phyloP scores from a whole-genome alignment of 1,139 yeast genomes.

The Nadsonia commutata region DNA sequence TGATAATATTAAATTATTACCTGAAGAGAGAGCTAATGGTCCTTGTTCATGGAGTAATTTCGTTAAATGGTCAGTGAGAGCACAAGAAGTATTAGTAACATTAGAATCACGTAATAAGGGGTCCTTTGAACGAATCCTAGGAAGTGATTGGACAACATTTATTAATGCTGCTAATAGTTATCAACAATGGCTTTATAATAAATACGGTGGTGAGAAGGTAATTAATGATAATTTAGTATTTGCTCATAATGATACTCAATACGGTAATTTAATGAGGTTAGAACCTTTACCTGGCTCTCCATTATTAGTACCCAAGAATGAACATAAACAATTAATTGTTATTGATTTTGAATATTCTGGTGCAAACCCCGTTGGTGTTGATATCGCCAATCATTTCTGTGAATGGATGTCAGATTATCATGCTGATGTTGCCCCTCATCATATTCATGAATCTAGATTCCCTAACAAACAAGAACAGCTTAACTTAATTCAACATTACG shows the following conservation, averaged over 20 bases:
- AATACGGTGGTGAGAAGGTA: conserved; percentile 31
- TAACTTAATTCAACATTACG: conserved; percentile 61
- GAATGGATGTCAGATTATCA: conserved; percentile 98
- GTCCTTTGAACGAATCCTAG: conserved; percentile 11
- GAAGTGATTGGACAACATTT: conserved; percentile 37
- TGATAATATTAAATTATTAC: conserved; percentile 53
- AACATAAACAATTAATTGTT: conserved; percentile 71
- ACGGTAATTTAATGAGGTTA: conserved; percentile 58
- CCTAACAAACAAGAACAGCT: conserved; percentile 58
- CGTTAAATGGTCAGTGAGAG: conserved; percentile 52
- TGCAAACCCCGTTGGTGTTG: conserved; percentile 81
- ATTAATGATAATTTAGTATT: conserved; percentile 45
- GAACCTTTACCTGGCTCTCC: conserved; percentile 31
- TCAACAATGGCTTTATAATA: conserved; percentile 44
- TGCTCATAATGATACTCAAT: conserved; percentile 93
- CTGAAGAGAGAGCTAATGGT: conserved; percentile 35
- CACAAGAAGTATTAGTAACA: conserved; percentile 30
- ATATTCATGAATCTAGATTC: conserved; percentile 38
- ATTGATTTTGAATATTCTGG: conserved; percentile 96
- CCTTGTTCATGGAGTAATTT: conserved; percentile 62
- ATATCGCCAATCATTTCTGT: conserved; percentile 73
- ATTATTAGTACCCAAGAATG: conserved; percentile 26
- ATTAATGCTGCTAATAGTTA: conserved; percentile 35
- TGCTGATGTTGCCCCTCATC: conserved; percentile 46
- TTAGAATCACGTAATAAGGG: conserved; percentile 14